Evolutionary conservation across 257 asterid species (phyloP).

Genomic region (Solanum corneliomulleri): DNA sequence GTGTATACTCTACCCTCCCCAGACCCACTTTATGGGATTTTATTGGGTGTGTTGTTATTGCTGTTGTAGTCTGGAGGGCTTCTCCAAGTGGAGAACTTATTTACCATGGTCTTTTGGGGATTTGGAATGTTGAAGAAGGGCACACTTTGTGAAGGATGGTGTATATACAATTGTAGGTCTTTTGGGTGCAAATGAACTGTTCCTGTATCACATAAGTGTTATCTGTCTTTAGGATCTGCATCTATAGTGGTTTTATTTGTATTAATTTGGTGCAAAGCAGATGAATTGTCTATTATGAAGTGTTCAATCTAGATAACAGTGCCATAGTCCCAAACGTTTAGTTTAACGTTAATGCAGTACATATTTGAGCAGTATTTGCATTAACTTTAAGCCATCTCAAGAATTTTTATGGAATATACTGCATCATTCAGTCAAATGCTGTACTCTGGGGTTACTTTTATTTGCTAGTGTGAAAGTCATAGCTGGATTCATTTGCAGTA

Average conservation of each 20-base stretch:
- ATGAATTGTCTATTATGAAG: not conserved
- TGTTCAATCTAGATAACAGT: not conserved
- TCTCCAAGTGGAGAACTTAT: not conserved
- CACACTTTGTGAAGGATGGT: not conserved
- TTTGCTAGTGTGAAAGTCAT: not conserved
- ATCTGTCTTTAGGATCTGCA: not conserved
- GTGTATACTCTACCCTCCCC: no score
- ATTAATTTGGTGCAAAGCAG: not conserved
- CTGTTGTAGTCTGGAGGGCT: not conserved
- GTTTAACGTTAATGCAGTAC: not conserved
- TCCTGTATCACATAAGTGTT: not conserved
- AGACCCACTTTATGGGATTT: no score
- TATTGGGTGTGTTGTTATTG: no score
- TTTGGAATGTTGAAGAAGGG: not conserved
- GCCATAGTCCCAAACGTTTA: not conserved
- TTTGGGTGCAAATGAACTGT: not conserved
- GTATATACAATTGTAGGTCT: not conserved
- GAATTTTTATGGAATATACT: not conserved
- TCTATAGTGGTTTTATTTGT: not conserved
- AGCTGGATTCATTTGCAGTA: not conserved
- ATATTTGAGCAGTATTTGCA: not conserved
- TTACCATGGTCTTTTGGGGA: not conserved
- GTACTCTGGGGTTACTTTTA: not conserved
- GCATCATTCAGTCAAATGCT: not conserved
- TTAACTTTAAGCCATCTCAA: not conserved